Conservation (phyloP, 192 early-diverging fungal species). For the Gorgonomyces haynaldii region DNA sequence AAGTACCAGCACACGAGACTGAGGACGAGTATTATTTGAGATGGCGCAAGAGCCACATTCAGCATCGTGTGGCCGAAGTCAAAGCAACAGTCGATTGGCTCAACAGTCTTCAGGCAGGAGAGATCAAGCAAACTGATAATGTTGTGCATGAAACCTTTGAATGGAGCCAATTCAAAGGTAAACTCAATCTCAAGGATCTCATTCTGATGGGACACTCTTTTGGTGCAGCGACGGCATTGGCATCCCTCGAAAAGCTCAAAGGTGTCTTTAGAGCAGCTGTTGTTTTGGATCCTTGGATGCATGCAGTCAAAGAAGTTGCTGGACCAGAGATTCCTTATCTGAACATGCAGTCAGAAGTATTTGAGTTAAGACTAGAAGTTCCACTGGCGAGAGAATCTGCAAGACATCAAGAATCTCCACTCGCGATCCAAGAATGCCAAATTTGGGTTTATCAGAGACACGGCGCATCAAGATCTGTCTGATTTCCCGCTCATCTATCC, state of each 20-base stretch:
- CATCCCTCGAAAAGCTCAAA: conserved; percentile 4
- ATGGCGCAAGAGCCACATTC: conserved; percentile 13
- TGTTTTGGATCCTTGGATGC: conserved; percentile 26
- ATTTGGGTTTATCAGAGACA: conserved; percentile 9
- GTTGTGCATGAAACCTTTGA: conserved; percentile 18
- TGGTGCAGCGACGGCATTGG: conserved; percentile 9
- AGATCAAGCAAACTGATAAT: neutral
- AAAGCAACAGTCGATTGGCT: neutral
- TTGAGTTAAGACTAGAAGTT: neutral
- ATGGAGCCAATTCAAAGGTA: neutral
- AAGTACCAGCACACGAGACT: conserved; percentile 9
- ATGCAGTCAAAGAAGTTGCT: conserved; percentile 9
- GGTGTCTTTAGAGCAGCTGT: conserved; percentile 16
- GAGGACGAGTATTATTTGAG: conserved; percentile 2
- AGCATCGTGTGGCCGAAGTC: neutral
- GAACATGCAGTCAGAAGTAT: neutral
- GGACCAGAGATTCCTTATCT: neutral
- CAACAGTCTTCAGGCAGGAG: neutral
- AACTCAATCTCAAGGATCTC: conserved; percentile 16
- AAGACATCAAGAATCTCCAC: conserved; percentile 3
- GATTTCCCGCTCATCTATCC: conserved; percentile 16
- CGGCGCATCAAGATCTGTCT: conserved; percentile 14
- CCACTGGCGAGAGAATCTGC: conserved; percentile 15
- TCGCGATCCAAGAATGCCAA: neutral
- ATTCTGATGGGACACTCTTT: conserved; percentile 19